phyloP scores from a whole-genome alignment of 345 rosid genomes.

The Lagerstroemia speciosa region DNA sequence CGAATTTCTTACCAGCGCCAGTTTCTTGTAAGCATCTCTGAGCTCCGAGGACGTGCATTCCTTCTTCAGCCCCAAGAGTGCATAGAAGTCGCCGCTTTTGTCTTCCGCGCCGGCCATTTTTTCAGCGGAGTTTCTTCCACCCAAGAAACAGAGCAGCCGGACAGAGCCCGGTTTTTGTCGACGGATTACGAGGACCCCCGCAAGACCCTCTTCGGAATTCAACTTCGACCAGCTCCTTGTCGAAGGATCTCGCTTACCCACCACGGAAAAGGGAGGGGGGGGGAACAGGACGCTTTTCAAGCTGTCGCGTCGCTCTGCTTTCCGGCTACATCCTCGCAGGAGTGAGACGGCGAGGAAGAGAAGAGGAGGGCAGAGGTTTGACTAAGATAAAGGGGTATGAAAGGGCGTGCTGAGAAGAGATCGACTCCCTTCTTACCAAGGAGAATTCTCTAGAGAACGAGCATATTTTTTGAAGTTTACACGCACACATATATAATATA shows the following conservation, averaged over 20 bases:
- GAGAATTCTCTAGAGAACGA: constrained; percentile 10
- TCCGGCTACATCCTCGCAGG: not conserved
- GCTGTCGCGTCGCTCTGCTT: not conserved
- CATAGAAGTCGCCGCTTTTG: constrained; percentile 48
- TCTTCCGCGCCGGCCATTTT: constrained; percentile 33
- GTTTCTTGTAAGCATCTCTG: constrained; percentile 76
- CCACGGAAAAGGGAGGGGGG: not conserved
- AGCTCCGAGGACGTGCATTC: no score
- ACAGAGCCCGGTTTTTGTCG: not conserved
- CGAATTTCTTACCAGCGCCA: constrained; percentile 58
- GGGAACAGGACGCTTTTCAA: not conserved
- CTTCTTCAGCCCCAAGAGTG: constrained; percentile 57
- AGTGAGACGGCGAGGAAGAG: no score
- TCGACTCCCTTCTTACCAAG: not conserved
- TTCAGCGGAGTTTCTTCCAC: not conserved
- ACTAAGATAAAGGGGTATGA: no score
- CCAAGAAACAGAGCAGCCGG: constrained; percentile 1
- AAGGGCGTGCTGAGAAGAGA: not conserved
- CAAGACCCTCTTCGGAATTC: not conserved
- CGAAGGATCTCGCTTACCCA: not conserved
- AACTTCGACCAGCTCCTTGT: not conserved
- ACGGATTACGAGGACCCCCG: not conserved
- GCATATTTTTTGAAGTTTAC: no score
- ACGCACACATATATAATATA: no score
- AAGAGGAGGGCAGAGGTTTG: no score